Evolutionary conservation across 148 eudicot genomes (phyloP).

Genomic region (Persicaria tinctoria): DNA sequence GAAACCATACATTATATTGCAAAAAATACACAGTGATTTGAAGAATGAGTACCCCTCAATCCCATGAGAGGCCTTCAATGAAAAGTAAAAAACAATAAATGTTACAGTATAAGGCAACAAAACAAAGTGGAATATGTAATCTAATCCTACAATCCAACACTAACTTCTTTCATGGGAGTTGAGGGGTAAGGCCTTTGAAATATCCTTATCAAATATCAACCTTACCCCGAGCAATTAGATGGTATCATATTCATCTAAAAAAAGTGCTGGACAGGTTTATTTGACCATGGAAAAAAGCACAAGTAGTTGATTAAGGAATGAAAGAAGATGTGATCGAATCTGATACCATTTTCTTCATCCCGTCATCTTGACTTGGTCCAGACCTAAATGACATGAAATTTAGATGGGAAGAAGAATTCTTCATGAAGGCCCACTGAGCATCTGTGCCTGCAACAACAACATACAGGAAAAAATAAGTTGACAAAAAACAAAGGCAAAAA

Average conservation of each 20-base stretch:
- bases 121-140: not conserved
- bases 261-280: not conserved
- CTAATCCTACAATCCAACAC: not conserved
- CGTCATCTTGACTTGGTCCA: conserved; percentile 11
- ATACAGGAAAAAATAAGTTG: not conserved
- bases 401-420: not conserved
- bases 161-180: not conserved
- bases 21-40: not conserved
- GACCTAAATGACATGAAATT: conserved; percentile 11
- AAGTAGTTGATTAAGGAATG: not conserved
- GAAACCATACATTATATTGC: not conserved
- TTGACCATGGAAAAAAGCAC: not conserved
- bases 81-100: not conserved
- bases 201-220: not conserved
- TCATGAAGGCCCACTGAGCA: conserved; percentile 7
- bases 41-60: conserved; percentile 2
- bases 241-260: not conserved
- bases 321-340: not conserved
- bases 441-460: not conserved
- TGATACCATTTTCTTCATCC: conserved; percentile 2
- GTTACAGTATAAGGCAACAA: not conserved
- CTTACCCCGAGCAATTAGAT: not conserved
- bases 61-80: not conserved
- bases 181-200: not conserved
- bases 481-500: not conserved